Percentiles rank a stretch among this genome's conserved stretches.
These are phyloP conservation scores for Tuber microsphaerosporum DNA, from an alignment of 495 filamentous ascomycete species.

Conservation along the genomic window DNA sequence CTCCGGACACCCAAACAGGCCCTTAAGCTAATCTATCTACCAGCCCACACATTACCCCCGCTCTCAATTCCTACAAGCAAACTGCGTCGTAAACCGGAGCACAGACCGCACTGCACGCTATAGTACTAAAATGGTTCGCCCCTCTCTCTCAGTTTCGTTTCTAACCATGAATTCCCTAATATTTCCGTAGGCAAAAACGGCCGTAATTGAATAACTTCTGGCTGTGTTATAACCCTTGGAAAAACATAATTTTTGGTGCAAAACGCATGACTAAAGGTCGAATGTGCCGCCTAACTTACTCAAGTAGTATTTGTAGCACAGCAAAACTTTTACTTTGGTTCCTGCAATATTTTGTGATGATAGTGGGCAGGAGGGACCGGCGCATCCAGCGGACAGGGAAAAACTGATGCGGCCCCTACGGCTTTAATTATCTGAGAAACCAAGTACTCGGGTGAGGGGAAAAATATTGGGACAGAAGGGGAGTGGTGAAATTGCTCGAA, in stretches of 20 bases:
- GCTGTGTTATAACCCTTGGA: not conserved
- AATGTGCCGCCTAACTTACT: not conserved
- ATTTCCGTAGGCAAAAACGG: not conserved
- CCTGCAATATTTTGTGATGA: not conserved
- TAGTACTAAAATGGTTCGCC: too few species aligned
- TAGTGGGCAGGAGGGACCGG: not conserved
- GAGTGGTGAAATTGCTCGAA: too few species aligned
- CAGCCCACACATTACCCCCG: too few species aligned
- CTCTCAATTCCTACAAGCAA: too few species aligned
- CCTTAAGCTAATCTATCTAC: too few species aligned
- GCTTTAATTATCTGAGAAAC: not conserved
- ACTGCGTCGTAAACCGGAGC: too few species aligned
- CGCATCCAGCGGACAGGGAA: not conserved
- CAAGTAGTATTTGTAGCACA: not conserved
- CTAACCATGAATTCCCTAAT: not conserved
- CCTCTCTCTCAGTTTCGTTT: too few species aligned
- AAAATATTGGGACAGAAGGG: too few species aligned
- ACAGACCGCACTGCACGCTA: too few species aligned
- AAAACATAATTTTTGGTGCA: not conserved
- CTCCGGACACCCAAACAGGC: too few species aligned
- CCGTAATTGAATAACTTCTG: not conserved
- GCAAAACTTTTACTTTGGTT: not conserved
- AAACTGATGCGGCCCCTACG: not conserved
- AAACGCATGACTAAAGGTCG: too few species aligned
- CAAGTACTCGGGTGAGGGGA: too few species aligned